Conservation (phyloP, 768 basidiomycete species). For the Lactarius psammicola region DNA sequence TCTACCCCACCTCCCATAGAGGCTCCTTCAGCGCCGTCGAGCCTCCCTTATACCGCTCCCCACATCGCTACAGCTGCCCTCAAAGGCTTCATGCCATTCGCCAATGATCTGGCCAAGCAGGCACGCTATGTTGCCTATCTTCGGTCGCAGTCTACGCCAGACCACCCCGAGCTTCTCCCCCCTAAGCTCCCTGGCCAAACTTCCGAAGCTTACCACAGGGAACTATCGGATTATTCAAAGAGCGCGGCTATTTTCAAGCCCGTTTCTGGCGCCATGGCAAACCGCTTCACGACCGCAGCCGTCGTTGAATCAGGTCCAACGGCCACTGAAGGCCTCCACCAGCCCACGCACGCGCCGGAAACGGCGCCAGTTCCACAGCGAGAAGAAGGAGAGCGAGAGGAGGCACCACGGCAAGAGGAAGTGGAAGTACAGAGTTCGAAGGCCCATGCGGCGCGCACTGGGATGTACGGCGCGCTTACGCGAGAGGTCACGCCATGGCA, state of each 20-base stretch:
- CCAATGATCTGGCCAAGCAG: conserved; percentile 73
- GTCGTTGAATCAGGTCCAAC: conserved; percentile 66
- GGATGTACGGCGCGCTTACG: conserved; percentile 90
- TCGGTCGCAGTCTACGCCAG: conserved; percentile 58
- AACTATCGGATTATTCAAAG: conserved; percentile 83
- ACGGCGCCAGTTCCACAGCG: conserved; percentile 1
- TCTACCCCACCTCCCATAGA: conserved; percentile 33
- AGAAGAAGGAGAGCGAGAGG: conserved; percentile 44
- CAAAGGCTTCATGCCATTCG: conserved; percentile 87
- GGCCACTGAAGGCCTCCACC: conserved; percentile 57
- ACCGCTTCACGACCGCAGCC: conserved; percentile 83
- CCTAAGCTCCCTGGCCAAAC: conserved; percentile 58
- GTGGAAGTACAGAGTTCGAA: conserved; percentile 73
- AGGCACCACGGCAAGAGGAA: conserved; percentile 43
- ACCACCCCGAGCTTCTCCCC: conserved; percentile 44
- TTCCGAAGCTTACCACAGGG: conserved; percentile 71
- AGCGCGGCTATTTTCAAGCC: conserved; percentile 90
- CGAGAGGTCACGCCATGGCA: conserved; percentile 72
- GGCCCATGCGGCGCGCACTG: conserved; percentile 75
- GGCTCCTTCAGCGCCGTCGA: conserved; percentile 32
- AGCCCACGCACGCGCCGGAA: conserved; percentile 47
- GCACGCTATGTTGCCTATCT: conserved; percentile 84
- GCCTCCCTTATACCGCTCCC: conserved; percentile 53
- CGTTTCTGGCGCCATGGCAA: conserved; percentile 88
- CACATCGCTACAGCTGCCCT: conserved; percentile 85